Conservation (phyloP, 129 eudicot genomes). For the Tagetes patula region DNA sequence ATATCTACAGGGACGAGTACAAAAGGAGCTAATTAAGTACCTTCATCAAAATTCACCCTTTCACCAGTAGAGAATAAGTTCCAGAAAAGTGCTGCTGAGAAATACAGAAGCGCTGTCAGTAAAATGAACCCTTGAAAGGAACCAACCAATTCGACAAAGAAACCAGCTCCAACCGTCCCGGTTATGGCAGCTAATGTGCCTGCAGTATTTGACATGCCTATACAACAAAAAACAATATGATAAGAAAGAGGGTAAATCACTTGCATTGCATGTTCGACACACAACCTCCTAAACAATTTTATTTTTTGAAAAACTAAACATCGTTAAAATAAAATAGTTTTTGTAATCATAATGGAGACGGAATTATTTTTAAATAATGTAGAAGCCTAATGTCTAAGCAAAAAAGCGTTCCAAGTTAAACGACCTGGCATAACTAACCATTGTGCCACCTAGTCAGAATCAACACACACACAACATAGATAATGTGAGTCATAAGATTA, state of each 20-base stretch:
- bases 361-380: neutral
- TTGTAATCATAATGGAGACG: neutral
- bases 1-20: slow-evolving; percentile 12
- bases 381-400: neutral
- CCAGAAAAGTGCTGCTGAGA: slow-evolving; percentile 69
- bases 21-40: slow-evolving; percentile 33
- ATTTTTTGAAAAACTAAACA: too few relatives aligned
- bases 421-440: neutral
- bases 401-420: neutral
- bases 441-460: neutral
- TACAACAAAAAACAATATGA: slow-evolving; percentile 1
- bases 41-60: slow-evolving; percentile 74
- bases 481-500: slow-evolving; percentile 13
- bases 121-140: slow-evolving; percentile 85
- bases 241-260: neutral
- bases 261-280: neutral
- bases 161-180: slow-evolving; percentile 98
- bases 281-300: too few relatives aligned
- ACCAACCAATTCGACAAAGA: slow-evolving; percentile 81
- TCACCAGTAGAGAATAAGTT: slow-evolving; percentile 76
- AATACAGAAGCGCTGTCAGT: slow-evolving; percentile 73
- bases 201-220: slow-evolving; percentile 90
- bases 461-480: neutral
- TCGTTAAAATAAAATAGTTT: neutral
- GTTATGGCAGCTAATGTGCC: slow-evolving; percentile 90